phyloP scores from a whole-genome alignment of 768 basidiomycete species.

The Lentinula lateritia region DNA sequence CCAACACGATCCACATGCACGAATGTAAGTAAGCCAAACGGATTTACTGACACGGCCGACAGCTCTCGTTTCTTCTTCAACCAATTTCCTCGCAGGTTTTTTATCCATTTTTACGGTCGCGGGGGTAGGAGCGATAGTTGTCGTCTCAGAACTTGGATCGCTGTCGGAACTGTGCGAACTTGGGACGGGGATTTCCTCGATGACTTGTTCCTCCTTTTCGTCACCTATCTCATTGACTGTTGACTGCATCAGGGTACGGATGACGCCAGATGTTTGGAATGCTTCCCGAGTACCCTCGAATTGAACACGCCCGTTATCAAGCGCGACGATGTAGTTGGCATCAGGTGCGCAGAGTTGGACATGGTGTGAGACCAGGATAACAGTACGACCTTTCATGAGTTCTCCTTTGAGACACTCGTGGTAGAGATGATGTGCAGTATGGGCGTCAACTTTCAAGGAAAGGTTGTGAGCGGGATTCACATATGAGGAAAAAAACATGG shows the following conservation, averaged over 20 bases:
- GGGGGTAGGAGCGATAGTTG: conserved; percentile 18
- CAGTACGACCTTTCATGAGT: conserved; percentile 73
- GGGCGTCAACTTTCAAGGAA: conserved; percentile 66
- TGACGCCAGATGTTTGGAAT: conserved; percentile 65
- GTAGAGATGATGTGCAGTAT: conserved; percentile 87
- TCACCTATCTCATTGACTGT: conserved; percentile 24
- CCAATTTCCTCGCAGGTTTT: conserved; percentile 71
- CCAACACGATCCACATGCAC: conserved; percentile 39
- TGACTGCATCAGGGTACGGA: conserved; percentile 63
- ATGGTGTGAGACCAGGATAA: conserved; percentile 93
- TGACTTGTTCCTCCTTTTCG: conserved; percentile 38
- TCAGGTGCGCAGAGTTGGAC: conserved; percentile 82
- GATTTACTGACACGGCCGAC: conserved; percentile 62
- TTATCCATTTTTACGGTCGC: conserved; percentile 29
- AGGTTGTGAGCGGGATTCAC: conserved; percentile 2
- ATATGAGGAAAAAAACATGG: background rate
- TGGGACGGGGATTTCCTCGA: conserved; percentile 25
- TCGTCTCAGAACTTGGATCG: conserved; percentile 20
- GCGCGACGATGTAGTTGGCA: conserved; percentile 76
- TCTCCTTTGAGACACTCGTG: conserved; percentile 79
- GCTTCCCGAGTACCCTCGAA: conserved; percentile 63
- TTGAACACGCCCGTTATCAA: conserved; percentile 75
- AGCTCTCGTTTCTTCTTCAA: conserved; percentile 81
- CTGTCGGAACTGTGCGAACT: background rate
- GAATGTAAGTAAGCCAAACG: conserved; percentile 60